A percentile compares a stretch with the other conserved stretches of the same genome.
phyloP scores from a whole-genome alignment of 768 basidiomycete species.

The Coprinellus micaceus region DNA sequence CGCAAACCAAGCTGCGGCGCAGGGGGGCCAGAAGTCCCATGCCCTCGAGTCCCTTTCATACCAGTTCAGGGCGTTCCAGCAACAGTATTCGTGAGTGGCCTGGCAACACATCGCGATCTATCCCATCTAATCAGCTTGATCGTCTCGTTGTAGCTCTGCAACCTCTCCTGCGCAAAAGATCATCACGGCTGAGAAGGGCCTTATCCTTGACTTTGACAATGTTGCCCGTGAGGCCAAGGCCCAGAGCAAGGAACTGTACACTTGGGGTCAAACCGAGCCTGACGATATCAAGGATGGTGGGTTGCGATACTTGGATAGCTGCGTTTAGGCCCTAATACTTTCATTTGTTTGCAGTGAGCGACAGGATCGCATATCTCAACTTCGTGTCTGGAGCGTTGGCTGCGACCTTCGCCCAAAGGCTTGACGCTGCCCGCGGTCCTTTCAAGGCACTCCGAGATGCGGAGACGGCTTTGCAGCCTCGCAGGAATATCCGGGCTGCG shows the following conservation, averaged over 20 bases:
- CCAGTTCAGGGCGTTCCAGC: slow-evolving; percentile 68
- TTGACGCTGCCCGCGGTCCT: slow-evolving; percentile 62
- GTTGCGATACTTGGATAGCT: slow-evolving; percentile 10
- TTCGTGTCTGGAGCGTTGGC: slow-evolving; percentile 72
- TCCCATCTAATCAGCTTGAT: slow-evolving; percentile 10
- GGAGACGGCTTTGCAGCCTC: slow-evolving; percentile 57
- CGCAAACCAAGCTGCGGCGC: slow-evolving; percentile 40
- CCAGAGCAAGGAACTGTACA: slow-evolving; percentile 81
- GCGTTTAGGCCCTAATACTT: neutral
- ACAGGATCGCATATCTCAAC: slow-evolving; percentile 78
- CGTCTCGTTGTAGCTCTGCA: slow-evolving; percentile 32
- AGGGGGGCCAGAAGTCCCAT: slow-evolving; percentile 46
- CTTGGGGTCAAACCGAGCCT: slow-evolving; percentile 73
- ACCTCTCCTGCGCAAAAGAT: slow-evolving; percentile 72
- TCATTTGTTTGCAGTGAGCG: slow-evolving; percentile 55
- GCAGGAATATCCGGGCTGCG: slow-evolving; percentile 55
- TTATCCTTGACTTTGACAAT: slow-evolving; percentile 71
- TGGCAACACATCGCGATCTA: neutral
- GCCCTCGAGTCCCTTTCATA: slow-evolving; percentile 64
- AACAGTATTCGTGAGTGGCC: slow-evolving; percentile 62
- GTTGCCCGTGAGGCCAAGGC: slow-evolving; percentile 62
- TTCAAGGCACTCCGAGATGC: slow-evolving; percentile 72
- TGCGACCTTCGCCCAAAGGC: slow-evolving; percentile 51
- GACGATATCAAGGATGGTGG: slow-evolving; percentile 76
- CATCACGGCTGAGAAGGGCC: slow-evolving; percentile 73